Evolutionary conservation across 1,284 basidiomycete species (phyloP), one percentile per base, ranked within the genome.

Genomic region (Fistulina hepatica): DNA sequence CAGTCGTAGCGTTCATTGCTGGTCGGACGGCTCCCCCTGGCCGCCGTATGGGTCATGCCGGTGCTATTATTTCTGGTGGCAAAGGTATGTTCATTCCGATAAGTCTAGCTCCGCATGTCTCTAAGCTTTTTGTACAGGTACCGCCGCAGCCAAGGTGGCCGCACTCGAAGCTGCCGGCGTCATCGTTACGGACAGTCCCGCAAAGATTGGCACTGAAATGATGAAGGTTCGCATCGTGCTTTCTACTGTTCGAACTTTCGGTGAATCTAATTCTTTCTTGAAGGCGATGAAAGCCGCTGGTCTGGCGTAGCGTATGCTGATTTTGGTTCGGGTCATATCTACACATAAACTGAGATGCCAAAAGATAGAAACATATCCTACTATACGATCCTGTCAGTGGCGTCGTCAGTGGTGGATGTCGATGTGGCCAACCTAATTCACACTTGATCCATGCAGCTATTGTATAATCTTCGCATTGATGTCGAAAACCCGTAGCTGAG

Each of bases 1-100:
- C 95, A 39, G 91, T 98, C 30, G 91, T 98, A 42, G 88, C 85
- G 37, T 99, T 99, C 64, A 97, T 99, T 54, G 95, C 95, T 44
- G 95, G 92, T 42, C 81, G 84, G 40, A 98, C 95, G 38, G 95
- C 95, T 30, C 95, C 95, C 40, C 95, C 95, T 30, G 95, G 95
- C 37, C 73, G 95, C 51, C 80, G 94, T 50, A 99, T 98, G 95
- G 95, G 95, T 38, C 93, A 97, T 58, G 93, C 93, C 42, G 93
- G 95, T 52, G 95, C 94, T 42, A 97, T 98, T 60, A 97, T 98
- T 50, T 79, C 86, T 42, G 95, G 95, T 48, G 95, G 95, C 37
- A 98, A 98, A 69, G 94, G 89, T 76, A 27, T 42, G 64, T 47
- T 30, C 21, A 27, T 6, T 7, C 5, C 21, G 11, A 22, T 32